These are phyloP conservation scores for Acacia concinna DNA, from an alignment of 331 rosid genomes.

Conservation along the genomic window DNA sequence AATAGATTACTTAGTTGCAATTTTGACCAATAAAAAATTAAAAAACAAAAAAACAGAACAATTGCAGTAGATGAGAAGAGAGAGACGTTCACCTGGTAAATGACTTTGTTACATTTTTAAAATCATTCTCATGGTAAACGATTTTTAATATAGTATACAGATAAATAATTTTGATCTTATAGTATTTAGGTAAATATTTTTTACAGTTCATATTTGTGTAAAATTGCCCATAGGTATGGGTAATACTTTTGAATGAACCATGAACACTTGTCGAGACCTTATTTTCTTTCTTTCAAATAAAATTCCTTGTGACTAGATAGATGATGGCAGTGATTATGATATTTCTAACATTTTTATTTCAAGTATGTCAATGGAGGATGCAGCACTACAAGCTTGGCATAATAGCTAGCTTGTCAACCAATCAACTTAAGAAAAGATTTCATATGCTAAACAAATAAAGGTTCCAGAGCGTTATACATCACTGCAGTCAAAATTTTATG, in stretches of 20 bases:
- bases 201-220: too few relatives aligned
- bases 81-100: too few relatives aligned
- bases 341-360: neutral
- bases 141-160: too few relatives aligned
- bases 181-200: too few relatives aligned
- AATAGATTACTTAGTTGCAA: too few relatives aligned
- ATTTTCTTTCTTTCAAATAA: neutral
- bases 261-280: neutral
- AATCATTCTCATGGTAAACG: too few relatives aligned
- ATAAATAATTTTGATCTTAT: too few relatives aligned
- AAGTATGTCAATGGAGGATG: neutral
- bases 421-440: conserved; percentile 3
- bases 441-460: conserved; percentile 13
- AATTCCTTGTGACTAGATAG: neutral
- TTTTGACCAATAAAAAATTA: too few relatives aligned
- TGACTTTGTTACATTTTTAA: too few relatives aligned
- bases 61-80: too few relatives aligned
- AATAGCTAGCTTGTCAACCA: conserved; percentile 14
- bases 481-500: conserved; percentile 28
- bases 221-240: neutral
- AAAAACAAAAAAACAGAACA: too few relatives aligned
- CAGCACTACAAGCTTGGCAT: neutral
- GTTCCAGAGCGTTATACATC: conserved; percentile 29
- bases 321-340: conserved; percentile 14
- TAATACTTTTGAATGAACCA: neutral